Evolutionary conservation across 257 asterid genomes (phyloP).

Genomic region (Solanum pinnatisectum): DNA sequence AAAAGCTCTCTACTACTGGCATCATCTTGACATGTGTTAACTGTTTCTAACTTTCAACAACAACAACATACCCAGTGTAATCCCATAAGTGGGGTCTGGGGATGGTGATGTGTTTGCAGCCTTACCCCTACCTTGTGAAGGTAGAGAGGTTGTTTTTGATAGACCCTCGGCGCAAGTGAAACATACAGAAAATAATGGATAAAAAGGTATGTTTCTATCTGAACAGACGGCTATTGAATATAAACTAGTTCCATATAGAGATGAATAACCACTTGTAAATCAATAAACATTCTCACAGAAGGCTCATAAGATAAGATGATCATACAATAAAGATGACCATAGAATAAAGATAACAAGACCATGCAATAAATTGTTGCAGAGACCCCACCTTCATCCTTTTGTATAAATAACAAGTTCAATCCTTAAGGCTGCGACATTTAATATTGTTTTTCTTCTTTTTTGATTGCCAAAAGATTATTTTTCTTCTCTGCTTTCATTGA

Average conservation of each 20-base stretch:
- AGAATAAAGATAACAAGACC: not conserved
- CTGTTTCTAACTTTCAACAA: not conserved
- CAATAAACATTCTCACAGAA: not conserved
- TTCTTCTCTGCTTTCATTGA: not conserved
- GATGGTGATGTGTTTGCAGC: not conserved
- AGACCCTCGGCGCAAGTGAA: not conserved
- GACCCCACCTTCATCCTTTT: not conserved
- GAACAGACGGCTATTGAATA: not conserved
- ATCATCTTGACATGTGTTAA: not conserved
- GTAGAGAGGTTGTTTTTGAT: not conserved
- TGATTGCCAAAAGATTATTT: not conserved
- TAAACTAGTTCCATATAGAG: not conserved
- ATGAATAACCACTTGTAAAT: not conserved
- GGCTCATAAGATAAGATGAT: not conserved
- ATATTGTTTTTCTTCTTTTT: not conserved
- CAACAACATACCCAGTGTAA: not conserved
- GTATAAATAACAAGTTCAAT: not conserved
- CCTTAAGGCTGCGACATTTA: not conserved
- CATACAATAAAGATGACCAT: not conserved
- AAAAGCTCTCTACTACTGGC: not conserved
- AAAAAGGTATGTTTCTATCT: not conserved
- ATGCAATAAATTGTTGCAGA: not conserved
- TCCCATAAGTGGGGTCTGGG: not conserved
- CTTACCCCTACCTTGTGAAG: not conserved
- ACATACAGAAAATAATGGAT: not conserved